Evolutionary conservation across 305 asterid species (phyloP).

Genomic region (Rubia occidens): DNA sequence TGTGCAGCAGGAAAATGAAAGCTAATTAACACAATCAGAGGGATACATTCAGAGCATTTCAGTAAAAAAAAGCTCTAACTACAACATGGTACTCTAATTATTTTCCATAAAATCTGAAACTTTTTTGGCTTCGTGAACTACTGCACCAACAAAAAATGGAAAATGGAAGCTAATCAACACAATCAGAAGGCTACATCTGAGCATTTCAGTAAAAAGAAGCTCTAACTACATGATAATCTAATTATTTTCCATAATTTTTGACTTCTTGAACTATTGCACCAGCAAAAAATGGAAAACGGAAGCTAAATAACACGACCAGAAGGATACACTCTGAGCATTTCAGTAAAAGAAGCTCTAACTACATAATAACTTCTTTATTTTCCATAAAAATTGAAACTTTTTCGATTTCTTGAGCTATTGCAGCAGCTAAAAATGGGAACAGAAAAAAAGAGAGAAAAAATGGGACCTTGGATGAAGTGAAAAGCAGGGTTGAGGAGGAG

Average conservation of each 20-base stretch:
- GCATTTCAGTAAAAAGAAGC: slow-evolving; percentile 1
- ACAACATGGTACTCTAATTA: too few relatives aligned
- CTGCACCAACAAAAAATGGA: too few relatives aligned
- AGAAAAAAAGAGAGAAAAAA: not conserved
- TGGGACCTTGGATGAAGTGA: slow-evolving; percentile 49
- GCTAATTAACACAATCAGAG: not conserved
- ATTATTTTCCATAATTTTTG: too few relatives aligned
- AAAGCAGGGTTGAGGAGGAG: slow-evolving; percentile 49
- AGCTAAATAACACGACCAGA: too few relatives aligned
- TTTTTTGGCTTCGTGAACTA: too few relatives aligned
- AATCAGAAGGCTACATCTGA: not conserved
- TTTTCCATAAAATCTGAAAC: too few relatives aligned
- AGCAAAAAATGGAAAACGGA: too few relatives aligned
- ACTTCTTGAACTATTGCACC: too few relatives aligned
- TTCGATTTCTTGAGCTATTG: not conserved
- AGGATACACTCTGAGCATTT: not conserved
- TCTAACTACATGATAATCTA: not conserved
- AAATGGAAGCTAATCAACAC: not conserved
- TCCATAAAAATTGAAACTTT: not conserved
- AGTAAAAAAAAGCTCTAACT: not conserved
- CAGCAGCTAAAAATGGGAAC: not conserved
- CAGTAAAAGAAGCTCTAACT: not conserved
- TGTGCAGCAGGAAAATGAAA: not conserved
- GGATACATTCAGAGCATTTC: not conserved
- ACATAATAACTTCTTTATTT: not conserved